Evolutionary conservation across 1,284 basidiomycete species (phyloP), one percentile per base, ranked within the genome.

Genomic region (Moniliella sp.): DNA sequence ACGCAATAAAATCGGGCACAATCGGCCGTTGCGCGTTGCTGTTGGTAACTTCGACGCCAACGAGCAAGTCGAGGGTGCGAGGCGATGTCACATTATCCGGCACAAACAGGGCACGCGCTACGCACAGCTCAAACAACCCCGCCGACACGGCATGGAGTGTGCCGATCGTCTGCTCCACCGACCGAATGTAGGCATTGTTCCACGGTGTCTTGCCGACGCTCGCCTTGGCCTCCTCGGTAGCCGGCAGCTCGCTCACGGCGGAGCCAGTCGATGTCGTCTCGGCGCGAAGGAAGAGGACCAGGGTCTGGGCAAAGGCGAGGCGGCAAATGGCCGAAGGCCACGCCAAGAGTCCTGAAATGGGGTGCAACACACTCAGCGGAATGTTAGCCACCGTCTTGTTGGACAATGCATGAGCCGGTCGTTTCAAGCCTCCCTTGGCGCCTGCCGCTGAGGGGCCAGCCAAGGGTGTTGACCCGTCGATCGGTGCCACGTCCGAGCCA

Each of bases 31-130:
- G 39, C 27, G 42, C 40, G 27, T 48, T 49, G 15, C 67, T 69
- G 23, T 60, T 50, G 37, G 60, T 43, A 21, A 74, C 69, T 26
- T 70, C 48, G 18, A 54, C 65, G 19, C 70, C 63, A 2, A 64
- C 61, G 11, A 66, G 50, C 3, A 61, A 57, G 25, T 65, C 64
- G 27, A 62, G 39, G 26, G 55, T 57, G 23, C 59, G 41, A 18
- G 49, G 40, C 14, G 42, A 36, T 13, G 41, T 31, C 17, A n/a
- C n/a, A n/a, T 39, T 33, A 15, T 16, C 15, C 17, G 36, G 39
- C 2, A 34, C 13, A 11, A 25, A 31, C 10, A 45, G 61, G 9
- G 50, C 58, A 9, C 41, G 43, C 38, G 41, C 39, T 18, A 48
- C 37, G 15, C 47, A 35, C 28, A 47, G 35, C 14, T 46, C 43